These are phyloP conservation scores for Phytophthora citrophthora DNA, from an alignment of 352 stramenopile genomes.

Conservation along the genomic window DNA sequence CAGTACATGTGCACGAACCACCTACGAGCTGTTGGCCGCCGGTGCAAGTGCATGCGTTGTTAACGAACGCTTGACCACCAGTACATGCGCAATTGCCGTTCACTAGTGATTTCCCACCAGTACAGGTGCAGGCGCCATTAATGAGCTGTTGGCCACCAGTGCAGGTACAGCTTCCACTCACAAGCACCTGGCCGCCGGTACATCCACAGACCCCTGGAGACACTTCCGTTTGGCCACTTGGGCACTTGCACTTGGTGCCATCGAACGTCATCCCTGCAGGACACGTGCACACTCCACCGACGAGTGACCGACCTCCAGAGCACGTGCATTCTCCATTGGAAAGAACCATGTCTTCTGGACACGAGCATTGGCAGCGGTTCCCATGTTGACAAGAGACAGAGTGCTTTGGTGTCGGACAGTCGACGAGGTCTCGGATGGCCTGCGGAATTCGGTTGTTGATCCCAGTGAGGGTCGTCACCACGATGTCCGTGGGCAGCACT, in stretches of 20 bases:
- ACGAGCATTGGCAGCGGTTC: neutral
- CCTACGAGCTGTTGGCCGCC: neutral
- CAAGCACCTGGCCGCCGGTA: neutral
- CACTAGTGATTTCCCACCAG: no score
- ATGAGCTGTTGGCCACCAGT: neutral
- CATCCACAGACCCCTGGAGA: neutral
- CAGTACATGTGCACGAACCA: neutral
- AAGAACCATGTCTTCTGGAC: neutral
- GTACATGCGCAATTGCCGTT: neutral
- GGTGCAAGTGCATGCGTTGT: slow-evolving; percentile 1
- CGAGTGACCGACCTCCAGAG: neutral
- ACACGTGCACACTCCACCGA: neutral
- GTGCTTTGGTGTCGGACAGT: slow-evolving; percentile 10
- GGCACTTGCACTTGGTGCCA: neutral
- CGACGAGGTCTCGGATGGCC: neutral
- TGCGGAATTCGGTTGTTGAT: slow-evolving; percentile 1
- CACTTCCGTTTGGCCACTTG: neutral
- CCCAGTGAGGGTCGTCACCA: slow-evolving; percentile 1
- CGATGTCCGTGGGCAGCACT: slow-evolving; percentile 9
- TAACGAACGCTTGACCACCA: neutral
- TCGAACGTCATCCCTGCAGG: neutral
- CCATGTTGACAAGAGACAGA: neutral
- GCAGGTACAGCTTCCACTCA: neutral
- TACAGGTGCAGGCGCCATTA: neutral
- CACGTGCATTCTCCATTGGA: neutral